Evolutionary conservation across 108 stramenopile genomes (phyloP).

Genomic region (Fistulifera solaris): DNA sequence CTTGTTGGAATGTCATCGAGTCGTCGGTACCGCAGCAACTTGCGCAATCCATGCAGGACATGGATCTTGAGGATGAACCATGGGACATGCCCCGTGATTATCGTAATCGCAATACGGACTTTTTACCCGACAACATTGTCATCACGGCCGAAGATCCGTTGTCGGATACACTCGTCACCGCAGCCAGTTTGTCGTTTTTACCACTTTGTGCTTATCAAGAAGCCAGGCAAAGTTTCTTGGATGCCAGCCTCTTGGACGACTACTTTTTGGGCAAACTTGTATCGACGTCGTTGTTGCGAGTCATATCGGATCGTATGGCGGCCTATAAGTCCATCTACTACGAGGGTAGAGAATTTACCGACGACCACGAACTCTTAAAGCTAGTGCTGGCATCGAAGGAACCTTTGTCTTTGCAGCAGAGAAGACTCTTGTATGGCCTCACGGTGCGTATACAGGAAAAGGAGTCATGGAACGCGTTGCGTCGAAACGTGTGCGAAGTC

Average conservation of each 20-base stretch:
- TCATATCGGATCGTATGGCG: slow-evolving; percentile 24
- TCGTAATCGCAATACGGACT: slow-evolving; percentile 4
- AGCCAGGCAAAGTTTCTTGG: slow-evolving; percentile 13
- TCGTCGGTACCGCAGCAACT: slow-evolving; percentile 21
- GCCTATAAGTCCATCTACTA: slow-evolving; percentile 12
- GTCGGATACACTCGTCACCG: slow-evolving; percentile 60
- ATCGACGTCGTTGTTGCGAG: slow-evolving; percentile 32
- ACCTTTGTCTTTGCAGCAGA: neutral
- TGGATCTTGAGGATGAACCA: slow-evolving; percentile 12
- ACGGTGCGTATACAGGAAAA: slow-evolving; percentile 10
- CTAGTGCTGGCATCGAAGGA: slow-evolving; percentile 5
- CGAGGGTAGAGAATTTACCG: slow-evolving; percentile 5
- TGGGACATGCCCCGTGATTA: slow-evolving; percentile 21
- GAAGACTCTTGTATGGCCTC: slow-evolving; percentile 5
- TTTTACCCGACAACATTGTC: neutral
- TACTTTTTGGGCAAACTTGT: slow-evolving; percentile 65
- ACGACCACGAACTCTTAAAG: slow-evolving; percentile 8
- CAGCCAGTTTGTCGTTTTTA: slow-evolving; percentile 45
- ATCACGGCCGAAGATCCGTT: slow-evolving; percentile 8
- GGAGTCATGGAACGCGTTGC: slow-evolving; percentile 42
- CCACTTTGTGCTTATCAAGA: slow-evolving; percentile 54
- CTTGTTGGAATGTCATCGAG: slow-evolving; percentile 26
- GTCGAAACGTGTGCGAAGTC: slow-evolving; percentile 58
- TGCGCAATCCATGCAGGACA: slow-evolving; percentile 10
- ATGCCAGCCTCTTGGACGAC: slow-evolving; percentile 37